A percentile compares a stretch with the other conserved stretches of the same genome.
Conservation (phyloP, 805 yeast genomes). For the Kockiozyma suomiensis region DNA sequence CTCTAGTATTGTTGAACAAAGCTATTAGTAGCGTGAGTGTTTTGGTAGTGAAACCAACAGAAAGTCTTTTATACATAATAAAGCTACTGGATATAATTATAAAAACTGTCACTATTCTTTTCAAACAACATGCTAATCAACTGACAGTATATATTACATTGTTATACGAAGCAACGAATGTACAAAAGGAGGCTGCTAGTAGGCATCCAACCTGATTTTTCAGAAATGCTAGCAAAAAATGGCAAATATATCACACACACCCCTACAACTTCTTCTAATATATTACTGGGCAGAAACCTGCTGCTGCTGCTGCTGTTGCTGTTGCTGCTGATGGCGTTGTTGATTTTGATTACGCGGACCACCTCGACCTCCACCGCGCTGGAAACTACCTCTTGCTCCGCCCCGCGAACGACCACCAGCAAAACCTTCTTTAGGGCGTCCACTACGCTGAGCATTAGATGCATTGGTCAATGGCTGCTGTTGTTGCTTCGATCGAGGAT, state of each 20-base stretch:
- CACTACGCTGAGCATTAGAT: constrained; percentile 1
- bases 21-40: no score
- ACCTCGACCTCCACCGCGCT: constrained; percentile 22
- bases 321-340: not conserved
- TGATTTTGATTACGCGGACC: constrained; percentile 2
- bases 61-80: no score
- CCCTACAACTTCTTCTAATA: not conserved
- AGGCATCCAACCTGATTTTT: no score
- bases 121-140: no score
- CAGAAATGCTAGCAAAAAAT: not conserved
- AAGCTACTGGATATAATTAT: no score
- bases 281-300: constrained; percentile 20
- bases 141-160: no score
- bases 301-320: constrained; percentile 18
- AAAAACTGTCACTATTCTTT: no score
- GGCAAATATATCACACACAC: not conserved
- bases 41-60: no score
- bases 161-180: no score
- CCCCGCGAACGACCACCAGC: constrained; percentile 12
- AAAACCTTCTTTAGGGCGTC: constrained; percentile 4
- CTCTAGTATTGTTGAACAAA: not conserved
- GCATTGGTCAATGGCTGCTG: not conserved
- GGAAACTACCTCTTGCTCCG: constrained; percentile 1
- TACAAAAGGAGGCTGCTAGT: no score
- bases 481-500: not conserved